Base-by-base conservation (phyloP, 129 eudicot genomes). In the Scalesia atractyloides region DNA sequence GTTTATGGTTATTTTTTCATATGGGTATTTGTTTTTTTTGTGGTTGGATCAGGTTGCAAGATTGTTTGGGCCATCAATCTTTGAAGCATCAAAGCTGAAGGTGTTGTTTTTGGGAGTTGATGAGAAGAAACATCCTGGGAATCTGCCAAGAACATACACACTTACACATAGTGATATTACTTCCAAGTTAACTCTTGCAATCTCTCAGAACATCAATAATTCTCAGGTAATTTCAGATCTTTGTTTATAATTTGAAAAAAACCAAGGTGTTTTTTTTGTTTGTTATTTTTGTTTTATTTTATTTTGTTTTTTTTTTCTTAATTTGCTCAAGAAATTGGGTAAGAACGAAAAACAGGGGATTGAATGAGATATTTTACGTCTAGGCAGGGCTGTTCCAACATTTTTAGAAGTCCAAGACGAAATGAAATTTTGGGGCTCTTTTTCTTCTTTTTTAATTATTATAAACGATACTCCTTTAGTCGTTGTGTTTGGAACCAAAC, bases 131-230 rank as follows among this genome's bases (percentile, higher is more conserved):
- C 90, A 91, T 74, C 92, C 97, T 13, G 96, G 82, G 39, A 80
- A 88, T 19, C 77, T 86, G 13, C 97, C 96, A 66, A 88, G 97
- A 86, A 88, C 97, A 24, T 91, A 91, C 65, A 91, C 97, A 66
- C 96, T 91, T 61, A 88, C 97, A 7, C 97, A 91, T 16, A 84
- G 96, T 81, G 97, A 91, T 70, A 66, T 91, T 30, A 91, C 96
- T 49, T 78, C 97, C 36, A 86, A 91, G 52, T 84, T 91, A 72
- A 88, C 96, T 71, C 86, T 91, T 52, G 96, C 97, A 2, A 82
- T 91, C 69, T 91, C 97, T 78, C 97, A 91, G 76, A 82, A 80
- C 30, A 88, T 91, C 11, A 91, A 88, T 47, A 86, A 84, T 74
- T 88, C 97, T 67, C 97, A 91, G 97, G 97, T 91, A 77, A 66